Evolutionary conservation across 352 stramenopile species (phyloP), one percentile per base, ranked within the genome.

Genomic region (Pythium oligandrum): DNA sequence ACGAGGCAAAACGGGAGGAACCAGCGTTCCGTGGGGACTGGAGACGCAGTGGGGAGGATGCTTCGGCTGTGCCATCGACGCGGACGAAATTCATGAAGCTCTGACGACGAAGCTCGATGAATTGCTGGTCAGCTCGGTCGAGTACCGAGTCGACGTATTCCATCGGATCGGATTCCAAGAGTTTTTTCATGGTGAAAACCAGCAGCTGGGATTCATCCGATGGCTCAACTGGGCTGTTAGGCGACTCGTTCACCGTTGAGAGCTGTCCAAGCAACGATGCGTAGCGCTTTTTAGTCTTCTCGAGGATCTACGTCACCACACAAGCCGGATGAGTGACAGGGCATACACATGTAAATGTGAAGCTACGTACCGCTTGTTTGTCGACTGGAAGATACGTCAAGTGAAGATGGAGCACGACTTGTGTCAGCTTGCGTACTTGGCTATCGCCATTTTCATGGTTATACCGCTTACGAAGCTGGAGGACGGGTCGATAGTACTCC

Each of bases 261-360:
- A 26, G 17, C 17, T 26, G 17, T 26, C 17, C 17, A 26, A 26
- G 17, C 17, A 26, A 26, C 17, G 17, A 26, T 26, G 60, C 31
- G 45, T 72, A 83, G 7, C 64, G 61, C 37, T 61, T 71, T 11
- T 53, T 62, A 7, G 64, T 77, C 32, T 69, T 72, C 32, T 81
- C 64, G 11, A 84, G 34, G 6, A 82, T 61, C 73, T 83, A 48
- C n/a, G n/a, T n/a, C n/a, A n/a, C n/a, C n/a, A n/a, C n/a, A n/a
- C n/a, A n/a, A n/a, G n/a, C n/a, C n/a, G n/a, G n/a, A 12, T 44
- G n/a, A 45, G 30, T 34, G 39, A 34, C 35, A 71, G 44, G 38
- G 11, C 44, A 36, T 11, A 50, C 7, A 11, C 0, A 31, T 32
- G 10, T 30, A 36, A 36, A 44, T 26, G 32, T 12, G 38, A 3